Evolutionary conservation across 768 basidiomycete genomes (phyloP), one percentile per base, ranked within the genome.

Genomic region (Panus rudis): DNA sequence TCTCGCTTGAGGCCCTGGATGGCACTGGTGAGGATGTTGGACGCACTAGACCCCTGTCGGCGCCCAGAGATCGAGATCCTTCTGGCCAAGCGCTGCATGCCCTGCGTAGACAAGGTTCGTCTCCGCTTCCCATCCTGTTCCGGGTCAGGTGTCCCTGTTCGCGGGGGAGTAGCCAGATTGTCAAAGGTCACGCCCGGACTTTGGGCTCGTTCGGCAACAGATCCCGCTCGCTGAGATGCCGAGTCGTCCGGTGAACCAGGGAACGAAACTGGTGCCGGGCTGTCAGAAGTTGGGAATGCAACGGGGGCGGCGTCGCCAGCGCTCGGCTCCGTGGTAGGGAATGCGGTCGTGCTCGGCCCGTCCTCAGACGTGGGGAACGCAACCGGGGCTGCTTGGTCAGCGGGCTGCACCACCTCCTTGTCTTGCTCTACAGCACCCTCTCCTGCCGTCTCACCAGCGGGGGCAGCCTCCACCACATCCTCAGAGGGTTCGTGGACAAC

Each of bases 21-120:
- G 42, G 66, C 47, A 21, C 54, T 45, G 20, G 55, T 61, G 26
- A 73, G 53, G 27, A 67, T 63, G 14, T 74, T 67, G 8, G 69
- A 64, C 19, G 70, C 73, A 27, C 72, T 52, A n/a, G 56, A 56
- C 14, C 53, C 75, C 49, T 76, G 73, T 21, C 80, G 74, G 35
- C 75, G 72, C 0, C 79, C 73, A 22, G 69, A 73, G 33, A 85
- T 61, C 8, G 86, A 88, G 43, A 91, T 81, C 48, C 78, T 70
- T 47, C 85, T 69, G 13, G 86, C 88, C 27, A 91, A 57, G 14
- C 85, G 75, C 59, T 88, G 85, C 70, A 92, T 86, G 55, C 90
- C 90, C 59, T 92, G 88, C 21, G 85, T 84, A 7, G 85, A 81
- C 45, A 85, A 39, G 41, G 57, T 87, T 16, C 85, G 76, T 57